Base-by-base conservation (phyloP, 768 basidiomycete genomes). In the Cytidiella melzeri region DNA sequence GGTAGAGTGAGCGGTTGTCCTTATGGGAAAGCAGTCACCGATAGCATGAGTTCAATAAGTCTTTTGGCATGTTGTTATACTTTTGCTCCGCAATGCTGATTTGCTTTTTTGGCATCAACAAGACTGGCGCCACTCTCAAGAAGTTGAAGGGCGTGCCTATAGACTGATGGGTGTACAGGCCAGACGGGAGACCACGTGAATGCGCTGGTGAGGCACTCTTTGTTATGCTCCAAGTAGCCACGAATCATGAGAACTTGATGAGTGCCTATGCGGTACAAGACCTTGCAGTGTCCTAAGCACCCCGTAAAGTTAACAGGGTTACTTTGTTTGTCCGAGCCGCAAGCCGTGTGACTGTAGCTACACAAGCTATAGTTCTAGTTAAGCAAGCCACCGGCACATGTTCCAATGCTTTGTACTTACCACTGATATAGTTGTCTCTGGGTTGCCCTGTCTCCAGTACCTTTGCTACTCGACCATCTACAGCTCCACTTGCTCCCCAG, bases 211-310 rank as follows among this genome's bases (percentile, higher is more conserved):
- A 52, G 25, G 51, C 68, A 70, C 2, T 3, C 56, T 11, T 58
- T 48, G 49, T 66, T 63, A 47, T 70, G 68, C 4, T 57, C 45
- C 13, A 67, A 46, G 38, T 52, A 47, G 3, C n/a, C n/a, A n/a
- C n/a, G n/a, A n/a, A n/a, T n/a, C n/a, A n/a, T n/a, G n/a, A n/a
- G n/a, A n/a, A n/a, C n/a, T n/a, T n/a, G n/a, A n/a, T n/a, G n/a
- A n/a, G n/a, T n/a, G n/a, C n/a, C n/a, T n/a, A n/a, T n/a, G 2
- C 20, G n/a, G 20, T 51, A 51, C 3, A 28, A 24, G 19, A 51
- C 49, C 27, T 51, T 43, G 12, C 4, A 42, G 39, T 51, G 49
- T 13, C 23, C 49, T 12, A 44, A 25, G 28, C 49, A 51, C 11
- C 49, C n/a, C n/a, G n/a, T n/a, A n/a, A n/a, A n/a, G n/a, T n/a